Evolutionary conservation across 2,329 filamentous ascomycete species (phyloP).

Genomic region (Colletotrichum sp.): DNA sequence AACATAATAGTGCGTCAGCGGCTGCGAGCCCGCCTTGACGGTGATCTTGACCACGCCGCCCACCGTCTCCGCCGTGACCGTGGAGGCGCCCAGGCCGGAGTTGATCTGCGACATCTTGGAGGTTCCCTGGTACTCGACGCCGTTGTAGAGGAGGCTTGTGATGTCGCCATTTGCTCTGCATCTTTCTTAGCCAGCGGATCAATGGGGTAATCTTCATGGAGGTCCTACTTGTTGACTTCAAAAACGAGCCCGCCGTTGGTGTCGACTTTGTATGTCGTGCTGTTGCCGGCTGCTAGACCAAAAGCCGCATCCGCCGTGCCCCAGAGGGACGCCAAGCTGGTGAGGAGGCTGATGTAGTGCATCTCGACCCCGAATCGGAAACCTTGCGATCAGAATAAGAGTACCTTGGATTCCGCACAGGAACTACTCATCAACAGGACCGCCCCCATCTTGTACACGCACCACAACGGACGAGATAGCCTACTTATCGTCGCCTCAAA

Average conservation of each 20-base stretch:
- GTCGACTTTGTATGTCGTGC: slow-evolving; percentile 25
- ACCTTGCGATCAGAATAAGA: neutral
- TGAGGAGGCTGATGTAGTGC: neutral
- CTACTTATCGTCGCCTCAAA: neutral
- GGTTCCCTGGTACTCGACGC: slow-evolving; percentile 51
- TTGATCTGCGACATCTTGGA: slow-evolving; percentile 52
- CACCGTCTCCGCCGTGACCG: slow-evolving; percentile 25
- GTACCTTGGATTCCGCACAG: neutral
- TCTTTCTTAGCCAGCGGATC: slow-evolving; percentile 23
- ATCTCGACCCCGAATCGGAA: neutral
- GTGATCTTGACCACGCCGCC: slow-evolving; percentile 26
- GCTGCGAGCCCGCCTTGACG: slow-evolving; percentile 22
- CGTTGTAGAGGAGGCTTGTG: slow-evolving; percentile 61
- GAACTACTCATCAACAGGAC: neutral
- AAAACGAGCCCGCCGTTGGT: slow-evolving; percentile 28
- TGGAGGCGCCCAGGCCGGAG: slow-evolving; percentile 45
- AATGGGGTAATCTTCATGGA: no score
- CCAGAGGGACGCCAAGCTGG: neutral
- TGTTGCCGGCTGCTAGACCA: neutral
- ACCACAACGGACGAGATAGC: neutral
- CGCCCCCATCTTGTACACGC: neutral
- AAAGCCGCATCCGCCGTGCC: slow-evolving; percentile 4
- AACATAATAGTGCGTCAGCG: slow-evolving; percentile 29
- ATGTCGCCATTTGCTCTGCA: slow-evolving; percentile 64
- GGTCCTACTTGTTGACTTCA: slow-evolving; percentile 25